Percentiles rank a stretch among this genome's conserved stretches.
Conservation (phyloP, 495 filamentous ascomycete genomes). For the Penicillium dipodomyicola region DNA sequence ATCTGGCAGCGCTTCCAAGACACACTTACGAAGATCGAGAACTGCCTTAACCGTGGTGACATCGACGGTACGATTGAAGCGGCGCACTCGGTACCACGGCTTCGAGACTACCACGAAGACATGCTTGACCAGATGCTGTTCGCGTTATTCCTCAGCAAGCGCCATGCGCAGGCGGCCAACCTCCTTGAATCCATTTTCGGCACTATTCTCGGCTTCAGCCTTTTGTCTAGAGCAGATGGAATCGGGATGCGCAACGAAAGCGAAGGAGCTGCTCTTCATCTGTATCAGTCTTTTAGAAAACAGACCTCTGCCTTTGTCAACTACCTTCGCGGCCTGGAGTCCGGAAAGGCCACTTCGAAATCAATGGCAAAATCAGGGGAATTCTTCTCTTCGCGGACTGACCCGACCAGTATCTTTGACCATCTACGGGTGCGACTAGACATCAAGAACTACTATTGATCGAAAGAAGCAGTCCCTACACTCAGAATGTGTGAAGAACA, state of each 20-base stretch:
- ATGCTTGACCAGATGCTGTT: conserved; percentile 79
- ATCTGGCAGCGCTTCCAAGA: conserved; percentile 69
- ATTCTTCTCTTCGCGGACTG: conserved; percentile 29
- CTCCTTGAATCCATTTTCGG: conserved; percentile 77
- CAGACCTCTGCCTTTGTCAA: conserved; percentile 63
- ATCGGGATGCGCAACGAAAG: conserved; percentile 35
- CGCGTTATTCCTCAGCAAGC: conserved; percentile 60
- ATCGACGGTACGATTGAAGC: conserved; percentile 52
- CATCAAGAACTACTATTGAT: conserved; percentile 49
- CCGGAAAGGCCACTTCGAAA: conserved; percentile 46
- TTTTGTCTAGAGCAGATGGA: conserved; percentile 45
- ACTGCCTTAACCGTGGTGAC: conserved; percentile 48
- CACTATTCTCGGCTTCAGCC: conserved; percentile 66
- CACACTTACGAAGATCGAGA: conserved; percentile 62
- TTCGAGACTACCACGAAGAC: conserved; percentile 70
- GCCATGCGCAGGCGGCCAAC: conserved; percentile 59
- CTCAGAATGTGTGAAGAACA: background rate
- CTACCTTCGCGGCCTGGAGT: conserved; percentile 43
- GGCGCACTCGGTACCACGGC: conserved; percentile 53
- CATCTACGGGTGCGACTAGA: conserved; percentile 49
- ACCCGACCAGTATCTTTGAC: conserved; percentile 47
- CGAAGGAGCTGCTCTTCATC: conserved; percentile 44
- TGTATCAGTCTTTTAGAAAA: conserved; percentile 64
- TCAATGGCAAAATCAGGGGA: conserved; percentile 27
- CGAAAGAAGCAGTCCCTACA: background rate